Conservation (phyloP, 2,329 filamentous ascomycete species). For the Cyphellophora europaea region DNA sequence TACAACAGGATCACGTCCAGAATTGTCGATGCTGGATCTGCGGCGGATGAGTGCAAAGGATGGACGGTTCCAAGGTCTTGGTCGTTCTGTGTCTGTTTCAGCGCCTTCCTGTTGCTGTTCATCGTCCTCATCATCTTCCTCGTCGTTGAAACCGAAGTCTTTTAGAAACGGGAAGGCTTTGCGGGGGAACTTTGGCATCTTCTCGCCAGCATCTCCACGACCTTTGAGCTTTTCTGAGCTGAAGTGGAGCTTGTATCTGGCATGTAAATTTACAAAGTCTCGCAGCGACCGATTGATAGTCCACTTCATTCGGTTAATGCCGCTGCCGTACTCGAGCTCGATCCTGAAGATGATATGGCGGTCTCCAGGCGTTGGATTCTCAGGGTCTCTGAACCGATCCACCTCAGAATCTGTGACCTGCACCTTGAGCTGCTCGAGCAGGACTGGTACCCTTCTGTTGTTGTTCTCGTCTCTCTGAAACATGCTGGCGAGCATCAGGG, state of each 20-base stretch:
- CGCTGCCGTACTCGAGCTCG: conserved; percentile 91
- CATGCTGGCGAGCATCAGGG: conserved; percentile 92
- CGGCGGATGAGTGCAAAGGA: conserved; percentile 50
- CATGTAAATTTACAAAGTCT: conserved; percentile 86
- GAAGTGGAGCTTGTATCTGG: conserved; percentile 83
- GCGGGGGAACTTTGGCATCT: conserved; percentile 81
- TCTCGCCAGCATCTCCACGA: conserved; percentile 60
- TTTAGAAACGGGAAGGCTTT: conserved; percentile 85
- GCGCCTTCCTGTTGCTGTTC: conserved; percentile 43
- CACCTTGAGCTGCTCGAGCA: conserved; percentile 89
- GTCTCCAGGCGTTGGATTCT: conserved; percentile 33
- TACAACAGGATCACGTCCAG: conserved; percentile 31
- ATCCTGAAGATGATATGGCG: conserved; percentile 83
- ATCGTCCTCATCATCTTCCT: conserved; percentile 61
- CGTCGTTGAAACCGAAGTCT: conserved; percentile 68
- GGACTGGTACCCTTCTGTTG: conserved; percentile 86
- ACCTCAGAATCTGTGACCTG: conserved; percentile 72
- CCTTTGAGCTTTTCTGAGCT: conserved; percentile 72
- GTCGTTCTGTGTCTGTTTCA: conserved; percentile 58
- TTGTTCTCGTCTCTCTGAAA: conserved; percentile 95
- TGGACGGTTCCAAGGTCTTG: conserved; percentile 41
- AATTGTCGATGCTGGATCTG: conserved; percentile 43
- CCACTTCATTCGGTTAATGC: conserved; percentile 94
- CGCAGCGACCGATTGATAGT: conserved; percentile 75
- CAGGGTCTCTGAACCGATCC: conserved; percentile 33